Conservation (phyloP, 495 filamentous ascomycete species). For the Penicillium paxilli region DNA sequence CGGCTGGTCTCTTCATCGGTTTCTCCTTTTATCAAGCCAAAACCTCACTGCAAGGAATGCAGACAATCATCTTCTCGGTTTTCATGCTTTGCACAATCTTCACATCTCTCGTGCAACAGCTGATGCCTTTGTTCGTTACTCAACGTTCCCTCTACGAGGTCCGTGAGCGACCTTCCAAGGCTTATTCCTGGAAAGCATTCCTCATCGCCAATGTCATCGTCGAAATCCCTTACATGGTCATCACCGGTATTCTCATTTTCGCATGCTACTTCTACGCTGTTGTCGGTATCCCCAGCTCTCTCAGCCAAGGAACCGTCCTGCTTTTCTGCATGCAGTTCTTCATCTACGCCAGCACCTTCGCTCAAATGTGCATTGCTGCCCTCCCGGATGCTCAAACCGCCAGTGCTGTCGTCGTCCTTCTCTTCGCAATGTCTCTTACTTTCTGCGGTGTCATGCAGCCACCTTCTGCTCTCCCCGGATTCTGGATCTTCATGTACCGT, state of each 20-base stretch:
- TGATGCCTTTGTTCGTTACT: conserved; percentile 66
- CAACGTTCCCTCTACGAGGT: conserved; percentile 65
- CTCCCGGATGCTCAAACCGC: conserved; percentile 56
- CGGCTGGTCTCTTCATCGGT: conserved; percentile 59
- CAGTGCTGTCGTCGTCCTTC: conserved; percentile 51
- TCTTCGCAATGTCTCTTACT: conserved; percentile 57
- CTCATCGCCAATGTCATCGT: conserved; percentile 61
- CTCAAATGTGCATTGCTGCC: conserved; percentile 58
- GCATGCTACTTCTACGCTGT: conserved; percentile 53
- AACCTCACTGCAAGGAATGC: conserved; percentile 47
- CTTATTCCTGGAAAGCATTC: conserved; percentile 74
- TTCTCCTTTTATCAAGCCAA: conserved; percentile 56
- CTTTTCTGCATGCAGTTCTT: conserved; percentile 51
- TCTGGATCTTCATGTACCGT: conserved; percentile 58
- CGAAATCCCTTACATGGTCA: conserved; percentile 35
- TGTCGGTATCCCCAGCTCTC: conserved; percentile 37
- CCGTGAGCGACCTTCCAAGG: conserved; percentile 65
- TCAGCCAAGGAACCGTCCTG: conserved; percentile 49
- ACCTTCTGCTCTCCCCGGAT: conserved; percentile 57
- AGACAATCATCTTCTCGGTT: conserved; percentile 55
- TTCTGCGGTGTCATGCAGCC: conserved; percentile 62
- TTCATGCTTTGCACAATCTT: conserved; percentile 63
- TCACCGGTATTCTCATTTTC: conserved; percentile 29
- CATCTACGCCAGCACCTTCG: conserved; percentile 49
- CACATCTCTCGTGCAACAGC: conserved; percentile 52